These are phyloP conservation scores for Cladosporium sp. DNA, from an alignment of 2,329 filamentous ascomycete genomes.

Conservation along the genomic window DNA sequence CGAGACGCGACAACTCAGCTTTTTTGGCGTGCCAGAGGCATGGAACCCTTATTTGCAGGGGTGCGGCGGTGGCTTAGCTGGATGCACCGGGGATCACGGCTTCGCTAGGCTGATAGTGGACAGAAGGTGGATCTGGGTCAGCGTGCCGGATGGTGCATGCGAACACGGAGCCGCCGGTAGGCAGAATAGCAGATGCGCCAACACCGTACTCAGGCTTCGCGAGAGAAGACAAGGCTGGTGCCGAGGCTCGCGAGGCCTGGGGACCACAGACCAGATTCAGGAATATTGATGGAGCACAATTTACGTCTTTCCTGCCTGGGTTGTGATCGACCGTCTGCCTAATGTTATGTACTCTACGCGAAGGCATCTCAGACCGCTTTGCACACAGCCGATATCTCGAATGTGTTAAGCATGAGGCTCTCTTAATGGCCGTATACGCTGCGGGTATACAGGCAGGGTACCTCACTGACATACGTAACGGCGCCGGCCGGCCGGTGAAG, in stretches of 20 bases:
- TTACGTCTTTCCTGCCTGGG: background rate
- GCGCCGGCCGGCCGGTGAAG: background rate
- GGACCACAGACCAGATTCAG: background rate
- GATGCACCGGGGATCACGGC: background rate
- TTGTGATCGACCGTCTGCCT: background rate
- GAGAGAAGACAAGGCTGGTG: background rate
- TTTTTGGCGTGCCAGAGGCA: background rate
- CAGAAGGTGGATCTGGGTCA: background rate
- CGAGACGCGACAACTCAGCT: background rate
- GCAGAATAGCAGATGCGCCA: background rate
- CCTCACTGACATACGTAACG: background rate
- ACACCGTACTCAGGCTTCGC: no score
- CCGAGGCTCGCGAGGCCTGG: background rate
- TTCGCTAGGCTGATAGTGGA: background rate
- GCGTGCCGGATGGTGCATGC: background rate
- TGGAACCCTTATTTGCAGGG: background rate
- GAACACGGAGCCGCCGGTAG: background rate
- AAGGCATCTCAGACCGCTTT: background rate
- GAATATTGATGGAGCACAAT: background rate
- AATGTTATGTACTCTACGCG: background rate
- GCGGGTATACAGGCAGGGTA: background rate
- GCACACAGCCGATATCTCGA: background rate
- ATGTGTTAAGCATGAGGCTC: background rate
- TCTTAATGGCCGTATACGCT: background rate
- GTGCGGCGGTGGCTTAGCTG: background rate